A percentile compares a stretch with the other conserved stretches of the same genome.
Evolutionary conservation across 2,329 filamentous ascomycete genomes (phyloP).

Genomic region (Neoascochyta sp.): DNA sequence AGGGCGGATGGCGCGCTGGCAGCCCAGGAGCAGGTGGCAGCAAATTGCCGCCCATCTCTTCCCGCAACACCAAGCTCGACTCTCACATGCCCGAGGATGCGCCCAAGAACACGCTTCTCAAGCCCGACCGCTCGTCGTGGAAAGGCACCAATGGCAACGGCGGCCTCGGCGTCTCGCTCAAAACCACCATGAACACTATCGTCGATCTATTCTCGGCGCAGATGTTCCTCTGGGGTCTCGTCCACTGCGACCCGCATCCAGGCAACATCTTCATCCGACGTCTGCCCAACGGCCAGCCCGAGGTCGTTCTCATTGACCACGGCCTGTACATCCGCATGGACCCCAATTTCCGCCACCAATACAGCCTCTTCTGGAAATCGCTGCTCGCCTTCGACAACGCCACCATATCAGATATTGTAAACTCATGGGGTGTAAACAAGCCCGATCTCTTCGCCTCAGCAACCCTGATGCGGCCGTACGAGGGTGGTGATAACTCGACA

Average conservation of each 20-base stretch:
- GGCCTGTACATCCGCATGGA: conserved; percentile 92
- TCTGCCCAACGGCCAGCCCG: conserved; percentile 72
- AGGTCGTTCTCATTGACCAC: conserved; percentile 95
- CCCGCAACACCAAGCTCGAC: conserved; percentile 34
- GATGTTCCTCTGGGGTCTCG: conserved; percentile 94
- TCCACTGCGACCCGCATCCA: conserved; percentile 96
- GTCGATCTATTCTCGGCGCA: conserved; percentile 94
- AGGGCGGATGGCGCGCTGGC: conserved; percentile 69
- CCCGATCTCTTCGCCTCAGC: conserved; percentile 88
- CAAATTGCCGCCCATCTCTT: conserved; percentile 50
- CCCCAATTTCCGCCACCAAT: conserved; percentile 77
- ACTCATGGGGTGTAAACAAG: conserved; percentile 81
- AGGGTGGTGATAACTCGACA: conserved; percentile 72
- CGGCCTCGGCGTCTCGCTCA: conserved; percentile 76
- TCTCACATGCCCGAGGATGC: conserved; percentile 29
- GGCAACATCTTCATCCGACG: conserved; percentile 96
- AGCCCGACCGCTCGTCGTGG: conserved; percentile 79
- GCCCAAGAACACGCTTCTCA: conserved; percentile 57
- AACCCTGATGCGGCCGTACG: conserved; percentile 85
- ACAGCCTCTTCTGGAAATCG: conserved; percentile 87
- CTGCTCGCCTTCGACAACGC: conserved; percentile 90
- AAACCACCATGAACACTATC: conserved; percentile 94
- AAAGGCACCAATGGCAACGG: conserved; percentile 67
- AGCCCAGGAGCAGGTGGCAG: conserved; percentile 73
- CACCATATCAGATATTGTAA: conserved; percentile 68